These are phyloP conservation scores for Schrenkiella parvula DNA, from an alignment of 345 rosid genomes.

Conservation along the genomic window DNA sequence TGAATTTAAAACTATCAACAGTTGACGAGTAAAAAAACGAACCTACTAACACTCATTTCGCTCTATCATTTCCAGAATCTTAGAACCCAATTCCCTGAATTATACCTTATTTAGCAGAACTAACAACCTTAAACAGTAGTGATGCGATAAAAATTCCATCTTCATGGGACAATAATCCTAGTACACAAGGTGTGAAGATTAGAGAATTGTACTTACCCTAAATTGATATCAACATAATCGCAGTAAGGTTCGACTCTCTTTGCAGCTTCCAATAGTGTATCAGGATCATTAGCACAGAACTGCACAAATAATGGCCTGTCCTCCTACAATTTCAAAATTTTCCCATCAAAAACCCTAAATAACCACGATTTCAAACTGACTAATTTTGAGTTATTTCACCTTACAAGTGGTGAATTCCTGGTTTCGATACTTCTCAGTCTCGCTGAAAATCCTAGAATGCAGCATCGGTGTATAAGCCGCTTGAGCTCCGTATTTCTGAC, in stretches of 20 bases:
- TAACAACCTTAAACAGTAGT: not conserved
- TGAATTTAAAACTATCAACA: not conserved
- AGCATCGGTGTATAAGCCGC: slow-evolving; percentile 96
- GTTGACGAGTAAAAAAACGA: too few relatives aligned
- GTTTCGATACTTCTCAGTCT: slow-evolving; percentile 69
- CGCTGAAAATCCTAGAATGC: slow-evolving; percentile 80
- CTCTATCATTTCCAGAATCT: not conserved
- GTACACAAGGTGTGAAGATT: not conserved
- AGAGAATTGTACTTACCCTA: slow-evolving; percentile 52
- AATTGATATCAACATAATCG: slow-evolving; percentile 91
- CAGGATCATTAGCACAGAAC: slow-evolving; percentile 95
- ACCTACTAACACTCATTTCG: not conserved
- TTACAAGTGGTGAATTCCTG: slow-evolving; percentile 86
- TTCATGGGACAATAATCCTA: not conserved
- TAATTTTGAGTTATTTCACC: slow-evolving; percentile 33
- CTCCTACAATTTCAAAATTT: slow-evolving; percentile 53
- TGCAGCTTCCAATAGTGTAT: slow-evolving; percentile 71
- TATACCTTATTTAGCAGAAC: not conserved
- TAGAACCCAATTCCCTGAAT: not conserved
- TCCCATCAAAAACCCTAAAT: not conserved
- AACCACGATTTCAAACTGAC: not conserved
- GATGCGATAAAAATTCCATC: not conserved
- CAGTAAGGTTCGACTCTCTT: slow-evolving; percentile 69
- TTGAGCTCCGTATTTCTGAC: slow-evolving; percentile 83
- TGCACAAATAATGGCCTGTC: slow-evolving; percentile 95